A percentile compares a stretch with the other conserved stretches of the same genome.
Evolutionary conservation across 2,329 filamentous ascomycete species (phyloP).

Genomic region (Celoporthe dispersa): DNA sequence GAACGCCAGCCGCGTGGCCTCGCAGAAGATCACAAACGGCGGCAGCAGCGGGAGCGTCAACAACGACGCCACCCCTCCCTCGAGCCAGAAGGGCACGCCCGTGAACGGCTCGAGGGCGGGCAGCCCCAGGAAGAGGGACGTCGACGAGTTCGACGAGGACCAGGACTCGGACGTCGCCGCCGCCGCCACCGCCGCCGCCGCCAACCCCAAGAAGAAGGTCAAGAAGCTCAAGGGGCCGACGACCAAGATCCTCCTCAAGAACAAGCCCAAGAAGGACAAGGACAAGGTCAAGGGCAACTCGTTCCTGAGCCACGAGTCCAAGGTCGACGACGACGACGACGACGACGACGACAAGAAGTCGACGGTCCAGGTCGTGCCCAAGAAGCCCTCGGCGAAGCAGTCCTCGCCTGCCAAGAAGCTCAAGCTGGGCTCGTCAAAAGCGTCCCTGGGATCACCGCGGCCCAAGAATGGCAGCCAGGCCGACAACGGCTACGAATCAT

Average conservation of each 20-base stretch:
- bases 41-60: constrained; percentile 52
- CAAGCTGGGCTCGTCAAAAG: constrained; percentile 49
- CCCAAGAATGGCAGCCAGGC: constrained; percentile 55
- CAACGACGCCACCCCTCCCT: constrained; percentile 62
- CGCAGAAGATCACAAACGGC: constrained; percentile 66
- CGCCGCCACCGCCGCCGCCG: constrained; percentile 32
- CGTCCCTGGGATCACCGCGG: constrained; percentile 52
- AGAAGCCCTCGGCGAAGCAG: constrained; percentile 48
- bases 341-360: constrained; percentile 43
- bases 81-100: constrained; percentile 67
- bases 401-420: constrained; percentile 51
- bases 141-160: constrained; percentile 58
- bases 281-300: constrained; percentile 59
- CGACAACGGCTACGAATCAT: constrained; percentile 60
- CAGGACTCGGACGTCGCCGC: constrained; percentile 50
- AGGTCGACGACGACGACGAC: constrained; percentile 43
- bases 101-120: constrained; percentile 56
- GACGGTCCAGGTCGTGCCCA: constrained; percentile 46
- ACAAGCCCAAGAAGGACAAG: constrained; percentile 58
- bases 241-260: constrained; percentile 60
- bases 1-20: constrained; percentile 64
- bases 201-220: constrained; percentile 62
- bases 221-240: constrained; percentile 54
- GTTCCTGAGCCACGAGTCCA: constrained; percentile 54
- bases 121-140: constrained; percentile 63